A percentile compares a stretch with the other conserved stretches of the same genome.
Conservation (phyloP, 2,329 filamentous ascomycete species). For the Diaporthe citrichinensis region DNA sequence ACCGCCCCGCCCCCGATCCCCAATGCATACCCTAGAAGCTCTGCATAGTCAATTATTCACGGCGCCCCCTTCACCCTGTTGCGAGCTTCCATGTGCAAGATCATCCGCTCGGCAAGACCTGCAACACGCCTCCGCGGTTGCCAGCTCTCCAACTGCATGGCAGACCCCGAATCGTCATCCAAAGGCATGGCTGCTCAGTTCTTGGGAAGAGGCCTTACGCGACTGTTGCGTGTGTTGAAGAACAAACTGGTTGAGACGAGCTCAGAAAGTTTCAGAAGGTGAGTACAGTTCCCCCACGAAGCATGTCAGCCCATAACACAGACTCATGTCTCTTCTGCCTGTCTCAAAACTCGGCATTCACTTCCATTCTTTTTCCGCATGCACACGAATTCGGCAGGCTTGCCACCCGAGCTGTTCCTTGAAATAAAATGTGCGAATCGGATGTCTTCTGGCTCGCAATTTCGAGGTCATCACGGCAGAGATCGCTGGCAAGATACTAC, state of each 20-base stretch:
- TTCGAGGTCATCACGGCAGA: constrained; percentile 30
- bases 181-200: constrained; percentile 4
- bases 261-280: constrained; percentile 33
- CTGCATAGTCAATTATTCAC: neutral
- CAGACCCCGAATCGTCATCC: neutral
- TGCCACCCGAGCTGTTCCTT: constrained; percentile 18
- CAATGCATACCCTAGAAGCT: neutral
- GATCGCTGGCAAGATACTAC: constrained; percentile 24
- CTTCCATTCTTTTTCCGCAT: constrained; percentile 28
- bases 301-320: constrained; percentile 32
- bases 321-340: constrained; percentile 29
- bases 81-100: constrained; percentile 5
- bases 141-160: neutral
- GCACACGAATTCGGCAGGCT: constrained; percentile 7
- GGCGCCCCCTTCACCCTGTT: neutral
- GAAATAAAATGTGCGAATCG: constrained; percentile 19
- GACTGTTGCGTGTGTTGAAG: constrained; percentile 19
- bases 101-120: constrained; percentile 18
- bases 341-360: constrained; percentile 40
- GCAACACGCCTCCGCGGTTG: neutral
- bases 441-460: constrained; percentile 17
- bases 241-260: constrained; percentile 9
- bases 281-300: constrained; percentile 33
- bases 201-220: constrained; percentile 4
- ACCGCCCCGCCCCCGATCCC: constrained; percentile 31